Evolutionary conservation across 176 grass and related monocot species (phyloP).

Genomic region (Oryza meyeriana): DNA sequence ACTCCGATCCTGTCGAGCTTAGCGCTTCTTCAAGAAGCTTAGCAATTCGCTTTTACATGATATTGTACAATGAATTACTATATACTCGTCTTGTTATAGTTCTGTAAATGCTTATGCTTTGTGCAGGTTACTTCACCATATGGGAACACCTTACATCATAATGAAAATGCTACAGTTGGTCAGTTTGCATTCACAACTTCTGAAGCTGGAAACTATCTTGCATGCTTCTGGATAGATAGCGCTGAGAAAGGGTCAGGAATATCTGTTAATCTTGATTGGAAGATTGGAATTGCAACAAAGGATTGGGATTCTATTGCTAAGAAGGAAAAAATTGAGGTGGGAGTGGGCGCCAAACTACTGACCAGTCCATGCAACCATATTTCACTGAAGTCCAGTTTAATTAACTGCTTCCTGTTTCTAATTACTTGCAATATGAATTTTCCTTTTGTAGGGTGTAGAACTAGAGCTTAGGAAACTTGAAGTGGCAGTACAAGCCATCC

Average conservation of each 20-base stretch:
- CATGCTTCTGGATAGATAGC: conserved; percentile 87
- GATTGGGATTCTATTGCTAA: conserved; percentile 90
- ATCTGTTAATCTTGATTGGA: conserved; percentile 85
- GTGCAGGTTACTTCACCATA: conserved; percentile 86
- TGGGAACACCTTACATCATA: conserved; percentile 77
- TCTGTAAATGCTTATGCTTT: conserved; percentile 17
- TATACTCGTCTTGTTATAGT: not conserved
- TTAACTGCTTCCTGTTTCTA: conserved; percentile 20
- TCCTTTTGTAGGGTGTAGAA: conserved; percentile 64
- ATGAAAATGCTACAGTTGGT: conserved; percentile 61
- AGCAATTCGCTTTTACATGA: not conserved
- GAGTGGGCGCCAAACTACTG: not conserved
- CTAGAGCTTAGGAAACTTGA: conserved; percentile 75
- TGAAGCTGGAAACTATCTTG: conserved; percentile 81
- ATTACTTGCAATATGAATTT: conserved; percentile 10
- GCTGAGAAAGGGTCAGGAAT: conserved; percentile 44
- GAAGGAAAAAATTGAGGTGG: conserved; percentile 92
- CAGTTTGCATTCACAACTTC: conserved; percentile 80
- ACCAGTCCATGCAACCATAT: not conserved
- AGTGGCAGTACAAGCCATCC: conserved; percentile 68
- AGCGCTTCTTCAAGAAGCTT: not conserved
- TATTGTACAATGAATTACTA: conserved; percentile 3
- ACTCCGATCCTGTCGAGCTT: not conserved
- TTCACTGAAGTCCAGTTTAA: not conserved
- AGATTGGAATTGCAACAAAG: conserved; percentile 80